phyloP scores from a whole-genome alignment of 768 basidiomycete genomes.

The Rhizopogon salebrosus region DNA sequence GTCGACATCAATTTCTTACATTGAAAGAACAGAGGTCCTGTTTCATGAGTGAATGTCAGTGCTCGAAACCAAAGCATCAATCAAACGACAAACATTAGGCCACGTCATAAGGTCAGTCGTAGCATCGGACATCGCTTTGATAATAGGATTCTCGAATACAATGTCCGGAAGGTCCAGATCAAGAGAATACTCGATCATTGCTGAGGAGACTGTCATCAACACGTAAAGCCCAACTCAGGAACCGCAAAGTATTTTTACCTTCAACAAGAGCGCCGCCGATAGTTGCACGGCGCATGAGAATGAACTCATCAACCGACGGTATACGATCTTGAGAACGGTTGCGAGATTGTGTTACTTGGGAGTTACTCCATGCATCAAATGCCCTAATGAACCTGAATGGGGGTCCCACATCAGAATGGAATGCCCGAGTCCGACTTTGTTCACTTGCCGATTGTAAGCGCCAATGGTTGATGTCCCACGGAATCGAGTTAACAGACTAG shows the following conservation, averaged over 20 bases:
- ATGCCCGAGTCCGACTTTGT: not conserved
- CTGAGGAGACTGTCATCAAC: slow-evolving; percentile 13
- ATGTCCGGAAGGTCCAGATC: slow-evolving; percentile 32
- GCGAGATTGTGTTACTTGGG: slow-evolving; percentile 31
- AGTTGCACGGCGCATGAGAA: slow-evolving; percentile 31
- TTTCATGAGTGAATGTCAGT: slow-evolving; percentile 11
- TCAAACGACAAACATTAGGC: slow-evolving; percentile 29
- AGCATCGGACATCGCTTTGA: slow-evolving; percentile 34
- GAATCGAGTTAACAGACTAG: slow-evolving; percentile 29
- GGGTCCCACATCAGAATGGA: slow-evolving; percentile 1
- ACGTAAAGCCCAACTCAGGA: not conserved
- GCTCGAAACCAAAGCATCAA: not conserved
- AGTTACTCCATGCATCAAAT: slow-evolving; percentile 30
- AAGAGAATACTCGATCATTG: slow-evolving; percentile 32
- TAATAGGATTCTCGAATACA: slow-evolving; percentile 29
- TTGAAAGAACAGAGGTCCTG: slow-evolving; percentile 26
- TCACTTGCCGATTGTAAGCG: slow-evolving; percentile 27
- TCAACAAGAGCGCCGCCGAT: slow-evolving; percentile 35
- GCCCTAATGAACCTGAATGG: slow-evolving; percentile 27
- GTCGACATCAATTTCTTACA: slow-evolving; percentile 16
- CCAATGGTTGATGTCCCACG: slow-evolving; percentile 32
- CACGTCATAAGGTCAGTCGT: slow-evolving; percentile 36
- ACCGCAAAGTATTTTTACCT: slow-evolving; percentile 18
- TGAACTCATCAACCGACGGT: slow-evolving; percentile 33
- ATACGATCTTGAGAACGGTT: slow-evolving; percentile 32